Evolutionary conservation across 306 rosid genomes (phyloP).

Genomic region (Cajanus cajan): DNA sequence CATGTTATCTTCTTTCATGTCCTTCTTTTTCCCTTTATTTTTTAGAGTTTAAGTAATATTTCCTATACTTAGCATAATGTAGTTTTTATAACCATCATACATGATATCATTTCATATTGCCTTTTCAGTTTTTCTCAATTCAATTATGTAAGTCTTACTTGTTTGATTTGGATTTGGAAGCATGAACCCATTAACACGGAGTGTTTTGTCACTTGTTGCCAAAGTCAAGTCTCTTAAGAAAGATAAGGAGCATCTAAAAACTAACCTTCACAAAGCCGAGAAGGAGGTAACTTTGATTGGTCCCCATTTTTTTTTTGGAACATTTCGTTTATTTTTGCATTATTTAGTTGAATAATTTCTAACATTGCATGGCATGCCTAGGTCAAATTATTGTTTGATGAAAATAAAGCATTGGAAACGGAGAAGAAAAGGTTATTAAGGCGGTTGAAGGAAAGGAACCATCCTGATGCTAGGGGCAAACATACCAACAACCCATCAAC

Average conservation of each 20-base stretch:
- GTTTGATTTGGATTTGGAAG: constrained; percentile 41
- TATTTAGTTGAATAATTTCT: constrained; percentile 21
- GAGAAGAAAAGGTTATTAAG: constrained; percentile 59
- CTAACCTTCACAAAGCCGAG: constrained; percentile 84
- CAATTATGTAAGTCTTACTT: background rate
- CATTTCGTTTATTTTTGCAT: constrained; percentile 6
- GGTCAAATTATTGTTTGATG: constrained; percentile 77
- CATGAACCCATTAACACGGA: constrained; percentile 64
- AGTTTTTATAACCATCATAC: background rate
- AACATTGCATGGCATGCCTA: constrained; percentile 27
- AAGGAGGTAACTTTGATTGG: constrained; percentile 64
- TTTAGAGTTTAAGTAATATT: background rate
- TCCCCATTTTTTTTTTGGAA: background rate
- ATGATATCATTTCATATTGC: background rate
- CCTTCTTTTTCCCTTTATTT: background rate
- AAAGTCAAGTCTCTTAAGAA: constrained; percentile 64
- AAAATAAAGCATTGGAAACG: constrained; percentile 61
- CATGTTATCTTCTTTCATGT: background rate
- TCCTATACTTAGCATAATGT: background rate
- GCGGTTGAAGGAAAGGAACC: constrained; percentile 52
- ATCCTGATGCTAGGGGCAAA: constrained; percentile 56
- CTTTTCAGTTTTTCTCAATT: constrained; percentile 4
- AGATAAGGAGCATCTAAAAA: constrained; percentile 73
- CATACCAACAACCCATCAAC: constrained; percentile 59
- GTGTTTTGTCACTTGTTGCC: constrained; percentile 64